Base-by-base conservation (phyloP, 176 grass and related monocot species). In the Cenchrus fungigraminus region DNA sequence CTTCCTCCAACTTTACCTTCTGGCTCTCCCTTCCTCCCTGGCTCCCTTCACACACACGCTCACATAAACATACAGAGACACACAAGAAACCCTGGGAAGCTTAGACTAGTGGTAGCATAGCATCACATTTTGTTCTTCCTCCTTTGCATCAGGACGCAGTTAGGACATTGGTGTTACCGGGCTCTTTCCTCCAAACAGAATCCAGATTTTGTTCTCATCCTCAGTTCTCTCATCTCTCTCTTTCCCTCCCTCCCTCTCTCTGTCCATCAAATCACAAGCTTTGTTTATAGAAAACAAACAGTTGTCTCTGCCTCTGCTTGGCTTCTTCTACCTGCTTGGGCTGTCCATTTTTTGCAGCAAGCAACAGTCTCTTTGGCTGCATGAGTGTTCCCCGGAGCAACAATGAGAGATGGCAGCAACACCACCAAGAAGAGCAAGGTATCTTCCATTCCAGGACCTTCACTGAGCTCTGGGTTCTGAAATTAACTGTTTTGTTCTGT, bases 391-490 rank as follows among this genome's bases (percentile, higher is more conserved):
- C 53, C 71, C 78, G 72, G 74, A 86, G 80, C 67, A 92, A 92
- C 86, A 90, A 95, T 95, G 93, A 92, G 88, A 88, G 90, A 95
- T 92, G 90, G 64, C 59, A 88, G 68, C 84, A 83, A 73, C 73
- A 78, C 84, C 84, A 86, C 89, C 85, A 92, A 95, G 90, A 95
- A 92, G 88, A 92, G 93, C 93, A 95, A 95, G 93, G 93, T 95
- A 81, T 56, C 22, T 65, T 65, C 34, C 40, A 28, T 55, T 71
- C 66, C 11, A 87, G 19, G 1, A 75, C 19, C 42, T 75, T 71
- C 12, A 31, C 66, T 52, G 76, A 46, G 40, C 70, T 78, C 52
- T 73, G 37, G 45, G 31, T 57, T 82, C 49, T 40, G 63, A 66
- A 73, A 56, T 50, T 65, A 64, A 58, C 61, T 62, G 68, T 22